A percentile compares a stretch with the other conserved stretches of the same genome.
Evolutionary conservation across 1,284 basidiomycete species (phyloP).

Genomic region (Lentinula novae-zelandiae): DNA sequence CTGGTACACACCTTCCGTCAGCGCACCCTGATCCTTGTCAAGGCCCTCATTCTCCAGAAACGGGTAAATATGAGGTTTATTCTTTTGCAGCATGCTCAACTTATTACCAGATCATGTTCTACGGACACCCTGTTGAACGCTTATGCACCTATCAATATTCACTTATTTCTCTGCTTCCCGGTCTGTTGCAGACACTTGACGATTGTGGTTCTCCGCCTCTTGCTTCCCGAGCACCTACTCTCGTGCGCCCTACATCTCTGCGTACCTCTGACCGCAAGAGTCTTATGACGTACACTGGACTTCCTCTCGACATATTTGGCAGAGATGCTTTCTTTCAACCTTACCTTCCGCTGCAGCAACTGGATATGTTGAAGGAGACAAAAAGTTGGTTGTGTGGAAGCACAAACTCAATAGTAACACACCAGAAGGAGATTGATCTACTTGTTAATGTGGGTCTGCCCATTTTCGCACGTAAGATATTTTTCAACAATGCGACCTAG

Average conservation of each 20-base stretch:
- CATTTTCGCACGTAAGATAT: not conserved
- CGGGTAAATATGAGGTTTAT: slow-evolving; percentile 43
- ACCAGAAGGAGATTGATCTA: slow-evolving; percentile 90
- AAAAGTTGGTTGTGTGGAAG: slow-evolving; percentile 88
- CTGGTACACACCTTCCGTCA: slow-evolving; percentile 93
- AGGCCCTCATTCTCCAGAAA: slow-evolving; percentile 92
- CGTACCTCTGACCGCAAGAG: slow-evolving; percentile 89
- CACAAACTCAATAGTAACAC: slow-evolving; percentile 95
- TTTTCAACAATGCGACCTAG: slow-evolving; percentile 34
- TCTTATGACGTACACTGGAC: slow-evolving; percentile 87
- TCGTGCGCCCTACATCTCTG: slow-evolving; percentile 76
- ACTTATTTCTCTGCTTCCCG: slow-evolving; percentile 80
- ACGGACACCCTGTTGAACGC: slow-evolving; percentile 93
- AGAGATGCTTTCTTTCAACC: slow-evolving; percentile 97
- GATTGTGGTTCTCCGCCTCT: slow-evolving; percentile 92
- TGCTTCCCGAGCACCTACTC: slow-evolving; percentile 62
- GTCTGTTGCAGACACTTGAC: slow-evolving; percentile 82
- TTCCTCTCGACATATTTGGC: slow-evolving; percentile 87
- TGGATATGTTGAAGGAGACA: slow-evolving; percentile 83
- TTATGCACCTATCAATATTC: slow-evolving; percentile 98
- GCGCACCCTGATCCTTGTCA: slow-evolving; percentile 90
- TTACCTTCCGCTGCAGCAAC: slow-evolving; percentile 93
- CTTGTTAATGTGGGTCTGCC: slow-evolving; percentile 74
- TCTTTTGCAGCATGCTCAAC: not conserved
- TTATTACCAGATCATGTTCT: slow-evolving; percentile 85